These are phyloP conservation scores for Xylaria telfairii DNA, from an alignment of 495 filamentous ascomycete species.

Conservation along the genomic window DNA sequence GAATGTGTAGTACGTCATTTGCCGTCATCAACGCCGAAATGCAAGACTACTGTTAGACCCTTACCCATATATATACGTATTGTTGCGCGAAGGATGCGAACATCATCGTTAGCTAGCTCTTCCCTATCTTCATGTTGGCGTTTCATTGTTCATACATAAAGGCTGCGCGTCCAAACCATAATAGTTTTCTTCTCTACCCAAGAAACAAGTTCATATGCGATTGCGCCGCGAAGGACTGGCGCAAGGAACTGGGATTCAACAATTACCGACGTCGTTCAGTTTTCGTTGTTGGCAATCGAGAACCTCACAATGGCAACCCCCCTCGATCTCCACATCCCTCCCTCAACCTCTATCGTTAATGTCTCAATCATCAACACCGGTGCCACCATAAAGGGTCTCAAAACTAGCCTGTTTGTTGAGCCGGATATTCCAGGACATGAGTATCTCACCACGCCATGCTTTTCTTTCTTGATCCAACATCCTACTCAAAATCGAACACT, in stretches of 20 bases:
- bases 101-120: not conserved
- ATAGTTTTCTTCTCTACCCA: too few relatives aligned
- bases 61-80: too few relatives aligned
- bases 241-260: not conserved
- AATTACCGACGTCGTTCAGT: not conserved
- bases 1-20: too few relatives aligned
- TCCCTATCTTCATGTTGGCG: not conserved
- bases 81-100: not conserved
- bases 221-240: too few relatives aligned
- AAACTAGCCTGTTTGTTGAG: slow-evolving; percentile 41
- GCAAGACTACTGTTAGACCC: too few relatives aligned
- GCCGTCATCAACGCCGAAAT: too few relatives aligned
- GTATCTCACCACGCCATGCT: slow-evolving; percentile 50
- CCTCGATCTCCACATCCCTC: slow-evolving; percentile 54
- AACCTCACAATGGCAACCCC: slow-evolving; percentile 30
- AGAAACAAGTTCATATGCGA: too few relatives aligned
- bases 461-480: slow-evolving; percentile 63
- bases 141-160: not conserved
- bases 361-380: slow-evolving; percentile 64
- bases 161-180: too few relatives aligned
- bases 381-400: slow-evolving; percentile 43
- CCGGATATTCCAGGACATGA: slow-evolving; percentile 52
- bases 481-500: slow-evolving; percentile 48
- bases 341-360: slow-evolving; percentile 52
- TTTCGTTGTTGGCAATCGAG: slow-evolving; percentile 30